Conservation (phyloP, 2,329 filamentous ascomycete genomes). For the Thielaviopsis cerberus region DNA sequence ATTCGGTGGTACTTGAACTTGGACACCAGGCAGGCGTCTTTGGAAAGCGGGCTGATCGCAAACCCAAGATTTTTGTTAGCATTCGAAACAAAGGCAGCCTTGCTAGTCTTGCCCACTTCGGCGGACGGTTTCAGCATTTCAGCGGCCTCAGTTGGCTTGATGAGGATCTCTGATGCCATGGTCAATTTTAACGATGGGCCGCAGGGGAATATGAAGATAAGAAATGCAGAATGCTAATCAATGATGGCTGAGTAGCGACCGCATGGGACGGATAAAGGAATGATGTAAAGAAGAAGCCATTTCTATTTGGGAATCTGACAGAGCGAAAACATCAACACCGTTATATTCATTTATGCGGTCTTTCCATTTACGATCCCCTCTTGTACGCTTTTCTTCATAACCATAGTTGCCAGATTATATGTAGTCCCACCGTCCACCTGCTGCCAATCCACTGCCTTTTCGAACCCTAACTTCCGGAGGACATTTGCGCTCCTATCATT, state of each 20-base stretch:
- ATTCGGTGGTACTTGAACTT: background rate
- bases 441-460: constrained; percentile 24
- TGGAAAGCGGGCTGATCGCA: background rate
- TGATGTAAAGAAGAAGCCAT: background rate
- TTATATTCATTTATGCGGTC: constrained; percentile 1
- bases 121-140: background rate
- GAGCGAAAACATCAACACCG: background rate
- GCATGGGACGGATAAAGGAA: background rate
- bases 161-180: background rate
- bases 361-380: constrained; percentile 1
- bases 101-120: background rate
- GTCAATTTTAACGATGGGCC: background rate
- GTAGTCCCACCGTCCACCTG: constrained; percentile 15
- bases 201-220: background rate
- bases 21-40: background rate
- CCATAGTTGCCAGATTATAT: constrained; percentile 4
- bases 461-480: constrained; percentile 37
- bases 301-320: background rate
- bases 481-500: constrained; percentile 39
- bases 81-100: background rate
- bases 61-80: background rate
- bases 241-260: background rate
- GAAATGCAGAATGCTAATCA: background rate
- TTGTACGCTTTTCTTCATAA: background rate
- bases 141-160: background rate